phyloP scores from a whole-genome alignment of 305 asterid species.

The Fraxinus velutina region DNA sequence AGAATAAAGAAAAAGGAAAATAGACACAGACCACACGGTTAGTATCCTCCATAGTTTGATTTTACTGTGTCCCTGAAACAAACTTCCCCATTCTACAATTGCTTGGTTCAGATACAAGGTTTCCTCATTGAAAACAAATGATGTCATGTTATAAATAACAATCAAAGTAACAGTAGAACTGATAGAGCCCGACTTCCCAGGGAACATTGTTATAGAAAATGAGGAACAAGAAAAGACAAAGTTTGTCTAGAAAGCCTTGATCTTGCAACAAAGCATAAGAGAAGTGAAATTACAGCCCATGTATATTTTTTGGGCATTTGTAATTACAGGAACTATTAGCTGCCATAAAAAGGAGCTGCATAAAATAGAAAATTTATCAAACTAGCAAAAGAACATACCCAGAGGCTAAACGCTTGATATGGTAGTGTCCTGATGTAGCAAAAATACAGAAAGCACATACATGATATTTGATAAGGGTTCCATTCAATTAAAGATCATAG shows the following conservation, averaged over 20 bases:
- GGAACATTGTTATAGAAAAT: background rate
- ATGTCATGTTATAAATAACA: background rate
- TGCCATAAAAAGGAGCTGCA: background rate
- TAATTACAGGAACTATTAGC: background rate
- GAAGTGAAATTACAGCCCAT: background rate
- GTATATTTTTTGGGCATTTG: background rate
- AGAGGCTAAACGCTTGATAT: background rate
- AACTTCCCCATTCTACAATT: background rate
- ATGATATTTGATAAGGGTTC: background rate
- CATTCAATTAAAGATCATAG: background rate
- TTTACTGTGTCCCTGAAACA: background rate
- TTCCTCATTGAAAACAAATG: background rate
- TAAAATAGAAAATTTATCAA: background rate
- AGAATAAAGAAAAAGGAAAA: background rate
- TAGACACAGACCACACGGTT: background rate
- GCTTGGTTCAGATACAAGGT: background rate
- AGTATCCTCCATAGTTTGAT: background rate
- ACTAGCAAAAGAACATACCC: background rate
- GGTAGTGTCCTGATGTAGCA: background rate
- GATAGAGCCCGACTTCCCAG: background rate
- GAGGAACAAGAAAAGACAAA: background rate
- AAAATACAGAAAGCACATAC: background rate
- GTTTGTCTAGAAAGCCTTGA: background rate
- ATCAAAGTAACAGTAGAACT: background rate
- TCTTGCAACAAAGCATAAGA: background rate